phyloP scores from a whole-genome alignment of 345 rosid genomes.

The Ricinus communis region DNA sequence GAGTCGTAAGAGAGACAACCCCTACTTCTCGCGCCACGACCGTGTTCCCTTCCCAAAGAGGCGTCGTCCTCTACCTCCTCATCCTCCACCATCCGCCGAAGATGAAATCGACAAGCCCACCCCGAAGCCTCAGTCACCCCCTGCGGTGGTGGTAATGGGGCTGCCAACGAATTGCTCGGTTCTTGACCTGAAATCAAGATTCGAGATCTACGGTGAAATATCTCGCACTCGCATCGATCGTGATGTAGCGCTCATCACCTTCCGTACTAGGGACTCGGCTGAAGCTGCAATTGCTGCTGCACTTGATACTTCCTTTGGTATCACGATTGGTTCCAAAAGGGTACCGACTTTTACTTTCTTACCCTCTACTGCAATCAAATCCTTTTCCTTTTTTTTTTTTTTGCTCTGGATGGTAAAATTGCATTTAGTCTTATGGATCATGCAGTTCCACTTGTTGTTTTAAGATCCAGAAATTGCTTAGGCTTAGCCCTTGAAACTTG shows the following conservation, averaged over 20 bases:
- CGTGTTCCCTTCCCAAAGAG: slow-evolving; percentile 49
- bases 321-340: slow-evolving; percentile 55
- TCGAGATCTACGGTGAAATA: slow-evolving; percentile 90
- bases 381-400: neutral
- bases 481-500: too few relatives aligned
- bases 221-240: slow-evolving; percentile 80
- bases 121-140: slow-evolving; percentile 54
- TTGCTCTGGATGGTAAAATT: too few relatives aligned
- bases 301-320: slow-evolving; percentile 68
- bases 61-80: slow-evolving; percentile 47
- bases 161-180: slow-evolving; percentile 70
- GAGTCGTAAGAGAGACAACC: slow-evolving; percentile 62
- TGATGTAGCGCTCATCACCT: slow-evolving; percentile 57
- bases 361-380: neutral
- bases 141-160: slow-evolving; percentile 58
- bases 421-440: too few relatives aligned
- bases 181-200: slow-evolving; percentile 80
- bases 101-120: slow-evolving; percentile 32
- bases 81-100: slow-evolving; percentile 25
- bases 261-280: slow-evolving; percentile 67
- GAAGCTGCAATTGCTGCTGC: slow-evolving; percentile 78
- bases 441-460: too few relatives aligned
- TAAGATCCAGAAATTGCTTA: too few relatives aligned
- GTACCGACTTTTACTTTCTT: slow-evolving; percentile 20
- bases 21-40: slow-evolving; percentile 46